Base-by-base conservation (phyloP, 2,329 filamentous ascomycete genomes). In the Xylariaceae sp. region DNA sequence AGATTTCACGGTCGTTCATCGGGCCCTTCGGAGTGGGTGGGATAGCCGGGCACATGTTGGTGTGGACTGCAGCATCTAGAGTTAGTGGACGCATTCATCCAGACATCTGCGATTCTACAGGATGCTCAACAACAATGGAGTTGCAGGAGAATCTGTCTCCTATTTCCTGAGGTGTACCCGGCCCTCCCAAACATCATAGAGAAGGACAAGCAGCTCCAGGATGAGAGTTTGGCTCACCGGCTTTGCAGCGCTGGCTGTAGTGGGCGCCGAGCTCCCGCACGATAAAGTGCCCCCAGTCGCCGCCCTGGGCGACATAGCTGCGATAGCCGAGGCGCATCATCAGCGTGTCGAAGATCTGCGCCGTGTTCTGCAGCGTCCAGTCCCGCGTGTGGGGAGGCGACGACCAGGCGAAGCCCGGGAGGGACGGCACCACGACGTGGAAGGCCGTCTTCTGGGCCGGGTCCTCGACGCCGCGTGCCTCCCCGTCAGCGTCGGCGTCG, bases 231-330 rank as follows among this genome's bases (percentile, higher is more conserved):
- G n/a, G n/a, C n/a, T n/a, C n/a, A n/a, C n/a, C n/a, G 1, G 58
- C 52, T 26, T 42, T 41, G 40, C 54, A 58, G 38, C 60, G 64
- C 5, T 50, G 44, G n/a, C 50, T 39, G 23, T 52, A 54, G 4
- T 39, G 37, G 16, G 52, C 44, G 0, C 58, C 59, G 6, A 63
- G 50, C 40, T 64, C 58, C 3, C 61, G 46, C 3, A 56, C 52
- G 2, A 64, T 55, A 49, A 55, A 63, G 16, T 62, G 56, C 5
- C 55, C 60, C 59, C 58, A 64, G 37, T 64, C 61, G 3, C 60
- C 60, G 7, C 52, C 56, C 38, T 64, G 60, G 1, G 57, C 55
- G 13, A 47, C 50, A 35, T 63, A 64, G 7, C 47, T 45, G 3
- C 40, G 33, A 39, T 67, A 67, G 0, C 60, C 63, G 0, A 68